Base-by-base conservation (phyloP, 2,329 filamentous ascomycete genomes). In the Calcarisporium arbuscula region DNA sequence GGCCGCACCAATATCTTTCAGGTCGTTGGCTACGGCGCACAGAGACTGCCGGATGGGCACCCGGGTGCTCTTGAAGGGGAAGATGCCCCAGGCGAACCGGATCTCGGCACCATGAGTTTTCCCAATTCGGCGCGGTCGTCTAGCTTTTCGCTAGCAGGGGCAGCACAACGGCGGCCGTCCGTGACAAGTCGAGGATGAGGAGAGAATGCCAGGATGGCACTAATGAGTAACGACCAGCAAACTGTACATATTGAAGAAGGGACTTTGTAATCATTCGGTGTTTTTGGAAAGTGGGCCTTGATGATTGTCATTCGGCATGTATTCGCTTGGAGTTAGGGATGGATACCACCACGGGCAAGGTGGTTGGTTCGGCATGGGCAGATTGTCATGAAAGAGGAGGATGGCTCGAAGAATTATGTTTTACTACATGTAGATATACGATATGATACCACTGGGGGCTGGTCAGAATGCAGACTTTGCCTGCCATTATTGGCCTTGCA, bases 1-100 rank as follows among this genome's bases (percentile, higher is more conserved):
- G 77, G 77, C 8, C 70, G 74, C 15, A 69, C 73, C 39, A 82
- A 81, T 42, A 82, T 82, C 17, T 82, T 81, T 53, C 73, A 68
- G 42, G 74, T 80, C 3, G 61, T 63, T 6, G 74, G 74, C 9
- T 70, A 61, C 39, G 75, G 75, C 4, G 65, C 68, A 11, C 75
- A 79, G 52, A 71, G 60, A 43, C 57, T 76, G 17, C 61, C 69
- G 1, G 67, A 72, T 1, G 64, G 62, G 5, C 70, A 75, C 44
- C 62, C 62, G 0, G 67, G 61, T 9, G 44, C 62, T 8, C 40
- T 64, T 7, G 67, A 73, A 19, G 56, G 61, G 15, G 74, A 76
- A 39, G 74, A 78, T 45, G 74, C 74, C 3, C 65, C 68, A 2
- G 74, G 74, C n/a, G 75, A 80, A 48, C 62, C 67, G 4, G 76